These are phyloP conservation scores for Colletotrichum viniferum DNA, from an alignment of 2,329 filamentous ascomycete species.

Conservation along the genomic window DNA sequence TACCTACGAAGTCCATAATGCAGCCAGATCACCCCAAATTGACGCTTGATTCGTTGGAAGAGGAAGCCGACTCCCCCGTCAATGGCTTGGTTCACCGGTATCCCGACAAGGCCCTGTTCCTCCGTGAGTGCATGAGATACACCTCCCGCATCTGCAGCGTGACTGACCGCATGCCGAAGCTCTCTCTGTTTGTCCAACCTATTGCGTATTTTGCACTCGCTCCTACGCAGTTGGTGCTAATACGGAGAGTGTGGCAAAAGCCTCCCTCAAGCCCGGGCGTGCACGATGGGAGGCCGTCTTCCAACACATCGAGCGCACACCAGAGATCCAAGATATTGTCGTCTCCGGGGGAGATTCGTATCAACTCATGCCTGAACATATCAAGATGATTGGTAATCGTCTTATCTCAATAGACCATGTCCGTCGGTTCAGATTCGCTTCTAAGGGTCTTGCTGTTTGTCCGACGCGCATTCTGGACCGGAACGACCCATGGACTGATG, in stretches of 20 bases:
- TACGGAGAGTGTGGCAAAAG: conserved; percentile 56
- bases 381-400: conserved; percentile 57
- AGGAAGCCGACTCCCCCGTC: conserved; percentile 60
- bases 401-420: conserved; percentile 63
- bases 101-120: conserved; percentile 64
- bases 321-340: conserved; percentile 60
- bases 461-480: conserved; percentile 59
- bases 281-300: conserved; percentile 61
- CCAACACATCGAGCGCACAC: conserved; percentile 56
- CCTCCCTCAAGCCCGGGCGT: conserved; percentile 40
- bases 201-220: conserved; percentile 67
- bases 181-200: conserved; percentile 64
- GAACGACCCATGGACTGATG: conserved; percentile 56
- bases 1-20: conserved; percentile 59
- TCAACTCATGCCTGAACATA: conserved; percentile 56
- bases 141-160: neutral
- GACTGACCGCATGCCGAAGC: conserved; percentile 39
- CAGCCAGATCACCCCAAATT: conserved; percentile 58
- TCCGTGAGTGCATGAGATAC: conserved; percentile 48
- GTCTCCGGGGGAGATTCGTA: conserved; percentile 68
- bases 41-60: conserved; percentile 63
- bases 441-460: conserved; percentile 64
- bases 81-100: conserved; percentile 67
- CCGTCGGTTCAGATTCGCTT: conserved; percentile 63
- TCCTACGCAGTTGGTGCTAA: conserved; percentile 62